A percentile compares a stretch with the other conserved stretches of the same genome.
Conservation (phyloP, 2,329 filamentous ascomycete genomes). For the Neofusicoccum laricinum region DNA sequence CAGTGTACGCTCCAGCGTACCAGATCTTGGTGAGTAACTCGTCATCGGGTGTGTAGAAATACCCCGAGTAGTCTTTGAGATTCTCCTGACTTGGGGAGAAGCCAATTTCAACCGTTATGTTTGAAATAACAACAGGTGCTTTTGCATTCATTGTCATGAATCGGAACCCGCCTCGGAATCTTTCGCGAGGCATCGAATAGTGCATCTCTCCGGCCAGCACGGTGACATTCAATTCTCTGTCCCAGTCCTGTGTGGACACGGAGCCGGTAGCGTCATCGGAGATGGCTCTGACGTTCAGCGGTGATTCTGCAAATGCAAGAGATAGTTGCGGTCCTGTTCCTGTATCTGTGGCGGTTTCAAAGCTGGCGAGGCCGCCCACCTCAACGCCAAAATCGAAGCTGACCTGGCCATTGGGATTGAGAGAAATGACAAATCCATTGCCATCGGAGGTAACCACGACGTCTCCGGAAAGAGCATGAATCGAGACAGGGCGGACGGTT, state of each 20-base stretch:
- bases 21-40: slow-evolving; percentile 42
- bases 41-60: slow-evolving; percentile 30
- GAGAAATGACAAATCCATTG: not conserved
- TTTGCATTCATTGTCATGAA: slow-evolving; percentile 39
- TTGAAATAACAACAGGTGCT: slow-evolving; percentile 29
- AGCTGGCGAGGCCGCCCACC: slow-evolving; percentile 56
- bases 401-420: not conserved
- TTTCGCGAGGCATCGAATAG: slow-evolving; percentile 43
- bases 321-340: slow-evolving; percentile 33
- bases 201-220: slow-evolving; percentile 27
- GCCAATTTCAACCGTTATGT: slow-evolving; percentile 43
- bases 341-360: slow-evolving; percentile 41
- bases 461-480: not conserved
- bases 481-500: not conserved
- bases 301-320: slow-evolving; percentile 42
- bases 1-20: slow-evolving; percentile 53
- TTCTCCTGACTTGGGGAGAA: slow-evolving; percentile 51
- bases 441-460: not conserved
- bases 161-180: slow-evolving; percentile 52
- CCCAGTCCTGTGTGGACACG: slow-evolving; percentile 42
- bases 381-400: slow-evolving; percentile 57
- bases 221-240: slow-evolving; percentile 44
- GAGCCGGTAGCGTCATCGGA: slow-evolving; percentile 41
- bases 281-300: slow-evolving; percentile 42
- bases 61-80: slow-evolving; percentile 38